Conservation (phyloP, 345 rosid species). For the Aquilaria sinensis region DNA sequence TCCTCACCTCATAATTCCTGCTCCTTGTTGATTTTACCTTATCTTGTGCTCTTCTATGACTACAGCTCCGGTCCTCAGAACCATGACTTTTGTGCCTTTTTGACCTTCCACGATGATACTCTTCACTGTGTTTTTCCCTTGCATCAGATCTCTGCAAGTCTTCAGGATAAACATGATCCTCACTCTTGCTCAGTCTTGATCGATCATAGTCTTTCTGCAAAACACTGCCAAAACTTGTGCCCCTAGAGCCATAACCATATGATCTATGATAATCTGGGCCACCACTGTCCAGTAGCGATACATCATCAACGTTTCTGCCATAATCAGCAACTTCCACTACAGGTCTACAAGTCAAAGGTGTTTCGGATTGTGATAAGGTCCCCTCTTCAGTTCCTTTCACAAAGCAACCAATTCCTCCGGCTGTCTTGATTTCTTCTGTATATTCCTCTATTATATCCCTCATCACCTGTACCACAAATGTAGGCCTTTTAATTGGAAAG, state of each 20-base stretch:
- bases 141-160: conserved; percentile 13
- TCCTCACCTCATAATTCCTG: conserved; percentile 25
- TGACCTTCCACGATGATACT: conserved; percentile 28
- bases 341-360: conserved; percentile 16
- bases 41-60: conserved; percentile 24
- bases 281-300: conserved; percentile 17
- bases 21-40: conserved; percentile 28
- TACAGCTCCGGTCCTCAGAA: conserved; percentile 26
- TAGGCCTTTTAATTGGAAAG: no score
- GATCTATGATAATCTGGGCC: conserved; percentile 17
- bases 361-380: conserved; percentile 22
- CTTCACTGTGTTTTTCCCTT: conserved; percentile 23
- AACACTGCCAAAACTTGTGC: conserved; percentile 23
- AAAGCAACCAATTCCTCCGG: conserved; percentile 89
- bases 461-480: conserved; percentile 43
- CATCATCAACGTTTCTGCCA: conserved; percentile 16
- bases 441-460: conserved; percentile 81
- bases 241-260: conserved; percentile 21
- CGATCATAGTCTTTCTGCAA: conserved; percentile 22
- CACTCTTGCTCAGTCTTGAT: conserved; percentile 20
- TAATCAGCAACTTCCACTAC: conserved; percentile 12
- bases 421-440: conserved; percentile 74
- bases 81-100: conserved; percentile 25
- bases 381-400: conserved; percentile 43
- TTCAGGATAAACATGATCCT: conserved; percentile 22